A percentile compares a stretch with the other conserved stretches of the same genome.
Conservation (phyloP, 768 basidiomycete genomes). For the Gloeostereum incarnatum region DNA sequence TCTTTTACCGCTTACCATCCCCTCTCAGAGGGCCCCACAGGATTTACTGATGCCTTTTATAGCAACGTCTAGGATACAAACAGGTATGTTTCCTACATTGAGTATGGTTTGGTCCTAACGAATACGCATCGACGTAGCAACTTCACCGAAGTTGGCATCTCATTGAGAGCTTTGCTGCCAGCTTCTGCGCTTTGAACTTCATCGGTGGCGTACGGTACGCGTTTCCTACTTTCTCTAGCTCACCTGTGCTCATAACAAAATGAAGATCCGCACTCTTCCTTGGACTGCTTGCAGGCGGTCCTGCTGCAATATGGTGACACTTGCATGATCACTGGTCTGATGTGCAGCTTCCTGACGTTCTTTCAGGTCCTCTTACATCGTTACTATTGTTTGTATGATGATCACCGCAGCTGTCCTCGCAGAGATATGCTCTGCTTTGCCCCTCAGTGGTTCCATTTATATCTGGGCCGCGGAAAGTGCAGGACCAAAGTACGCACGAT, state of each 20-base stretch:
- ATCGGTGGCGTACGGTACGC: conserved; percentile 76
- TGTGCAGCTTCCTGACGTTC: conserved; percentile 8
- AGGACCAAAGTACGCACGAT: conserved; percentile 76
- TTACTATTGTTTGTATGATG: conserved; percentile 80
- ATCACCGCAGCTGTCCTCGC: conserved; percentile 84
- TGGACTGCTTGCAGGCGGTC: conserved; percentile 78
- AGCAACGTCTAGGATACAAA: conserved; percentile 76
- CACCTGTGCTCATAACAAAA: conserved; percentile 1
- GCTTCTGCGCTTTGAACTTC: conserved; percentile 85
- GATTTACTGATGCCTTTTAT: conserved; percentile 40
- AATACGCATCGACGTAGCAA: conserved; percentile 56
- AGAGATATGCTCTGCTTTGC: conserved; percentile 85
- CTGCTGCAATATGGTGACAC: conserved; percentile 71
- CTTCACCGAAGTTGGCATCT: conserved; percentile 82
- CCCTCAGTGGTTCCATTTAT: conserved; percentile 86
- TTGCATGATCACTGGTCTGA: neutral
- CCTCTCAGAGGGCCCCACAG: conserved; percentile 27
- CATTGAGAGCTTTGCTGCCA: conserved; percentile 79
- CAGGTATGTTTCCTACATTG: conserved; percentile 37
- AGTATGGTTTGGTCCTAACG: conserved; percentile 2
- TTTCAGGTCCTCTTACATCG: conserved; percentile 72
- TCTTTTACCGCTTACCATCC: conserved; percentile 36
- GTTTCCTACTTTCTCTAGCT: neutral
- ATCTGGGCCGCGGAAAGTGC: conserved; percentile 93
- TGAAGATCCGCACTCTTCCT: conserved; percentile 69